Percentiles rank a stretch among this genome's conserved stretches.
Conservation (phyloP, 1,284 basidiomycete species). For the Rhodotorula sp. region DNA sequence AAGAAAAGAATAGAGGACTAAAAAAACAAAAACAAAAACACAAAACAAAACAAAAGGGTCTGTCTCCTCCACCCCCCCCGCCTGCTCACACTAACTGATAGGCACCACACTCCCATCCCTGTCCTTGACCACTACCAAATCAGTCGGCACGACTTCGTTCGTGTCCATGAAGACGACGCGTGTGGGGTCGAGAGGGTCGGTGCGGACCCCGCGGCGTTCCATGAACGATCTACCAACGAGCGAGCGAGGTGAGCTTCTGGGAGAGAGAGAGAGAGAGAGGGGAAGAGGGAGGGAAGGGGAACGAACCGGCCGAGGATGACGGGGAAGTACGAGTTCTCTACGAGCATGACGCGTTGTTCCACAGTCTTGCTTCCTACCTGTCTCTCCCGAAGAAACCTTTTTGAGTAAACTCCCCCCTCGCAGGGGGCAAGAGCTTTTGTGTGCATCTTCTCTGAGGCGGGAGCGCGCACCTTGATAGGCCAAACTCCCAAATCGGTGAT, state of each 20-base stretch:
- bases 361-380: conserved; percentile 55
- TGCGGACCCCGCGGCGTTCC: conserved; percentile 79
- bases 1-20: too few species aligned
- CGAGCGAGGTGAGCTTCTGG: too few species aligned
- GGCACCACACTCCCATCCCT: conserved; percentile 38
- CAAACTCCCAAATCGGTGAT: conserved; percentile 54
- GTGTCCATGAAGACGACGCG: conserved; percentile 85
- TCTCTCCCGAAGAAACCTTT: too few species aligned
- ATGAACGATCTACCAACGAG: conserved; percentile 69
- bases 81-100: conserved; percentile 12
- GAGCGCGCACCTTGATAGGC: conserved; percentile 45
- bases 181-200: conserved; percentile 78
- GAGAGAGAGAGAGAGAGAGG: not conserved
- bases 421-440: too few species aligned
- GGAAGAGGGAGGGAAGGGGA: not conserved
- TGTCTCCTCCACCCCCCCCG: too few species aligned
- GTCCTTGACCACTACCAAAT: conserved; percentile 71
- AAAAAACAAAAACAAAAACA: too few species aligned
- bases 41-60: too few species aligned
- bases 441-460: too few species aligned
- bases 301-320: conserved; percentile 76
- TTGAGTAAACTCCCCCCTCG: too few species aligned
- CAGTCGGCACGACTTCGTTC: conserved; percentile 79
- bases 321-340: conserved; percentile 95
- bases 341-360: conserved; percentile 60